Evolutionary conservation across 495 filamentous ascomycete genomes (phyloP), one percentile per base, ranked within the genome.

Genomic region (Annulohypoxylon stygium): DNA sequence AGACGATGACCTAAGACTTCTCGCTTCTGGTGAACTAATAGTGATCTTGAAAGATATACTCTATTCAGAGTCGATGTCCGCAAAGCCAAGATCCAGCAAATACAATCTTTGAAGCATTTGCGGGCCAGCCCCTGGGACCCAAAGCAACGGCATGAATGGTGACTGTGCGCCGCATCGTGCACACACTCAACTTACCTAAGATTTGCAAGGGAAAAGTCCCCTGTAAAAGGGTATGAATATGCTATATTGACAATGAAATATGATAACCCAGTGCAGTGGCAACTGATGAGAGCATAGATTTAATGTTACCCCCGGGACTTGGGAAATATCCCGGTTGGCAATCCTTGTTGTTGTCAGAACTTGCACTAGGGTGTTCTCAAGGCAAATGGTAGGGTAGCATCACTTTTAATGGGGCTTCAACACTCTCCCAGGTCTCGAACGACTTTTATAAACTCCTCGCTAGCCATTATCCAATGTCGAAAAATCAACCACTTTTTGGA

Each of bases 381-480:
- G 48, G 25, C 26, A 26, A 30, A 20, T 18, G 43, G 43, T 47
- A 47, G 26, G 48, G 48, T 53, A 53, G 48, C 48, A 53, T 53
- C 30, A 9, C 5, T 23, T 50, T 53, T 53, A 26, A 53, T 53
- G 48, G 48, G 12, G 20, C 23, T 11, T 53, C 4, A 43, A n/a
- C 39, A 43, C 14, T n/a, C 39, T 43, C 2, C 20, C 20, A 53
- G 20, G 20, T 9, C 20, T 53, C 20, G 20, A 53, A 53, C 16
- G 23, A 16, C 18, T 37, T 36, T 67, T 67, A 67, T 67, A 67
- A 59, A 59, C 34, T 58, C 11, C 58, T 50, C 20, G 12, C 16
- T 23, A 11, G 45, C 64, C 53, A 36, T 45, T 54, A 8, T 20
- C 48, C 37, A 10, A 67, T 33, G 53, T 59, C 36, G 23, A 39